Evolutionary conservation across 805 yeast genomes (phyloP), one percentile per base, ranked within the genome.

Genomic region (Saturnispora bothae): DNA sequence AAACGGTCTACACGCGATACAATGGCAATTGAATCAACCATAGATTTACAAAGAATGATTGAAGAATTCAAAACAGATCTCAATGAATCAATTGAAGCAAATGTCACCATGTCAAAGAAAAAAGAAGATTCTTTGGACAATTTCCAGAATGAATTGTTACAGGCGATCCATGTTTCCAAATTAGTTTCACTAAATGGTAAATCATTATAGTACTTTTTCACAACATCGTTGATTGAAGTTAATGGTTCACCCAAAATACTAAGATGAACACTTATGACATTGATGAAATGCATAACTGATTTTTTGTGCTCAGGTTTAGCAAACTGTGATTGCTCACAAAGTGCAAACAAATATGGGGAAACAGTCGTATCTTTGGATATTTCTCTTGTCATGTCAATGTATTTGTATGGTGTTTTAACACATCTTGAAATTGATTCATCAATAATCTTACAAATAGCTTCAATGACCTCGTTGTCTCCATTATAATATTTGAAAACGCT

Each of bases 391-490:
- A 56, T 44, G 52, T 89, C 96, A 38, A 84, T 69, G 48, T 86
- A 89, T 52, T 83, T 85, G 60, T 81, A 92, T 0, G 97, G 96
- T 0, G 85, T 59, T 44, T 73, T 69, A 27, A 79, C 69, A 43
- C 78, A 68, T 44, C 96, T 69, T 1, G 84, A 65, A 22, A 85
- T 66, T 0, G 84, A 63, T 54, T 88, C 92, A 52, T 89, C 95
- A 5, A 89, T 45, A 22, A 84, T 54, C 9, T 61, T 62, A 79
- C 84, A 79, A 3, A 85, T 51, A 28, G 61, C 60, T 1, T 48
- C 50, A 21, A 54, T 46, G 22, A 46, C 43, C 4, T 36, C 31
- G 0, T 45, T 48, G 19, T 43, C 27, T 7, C 47, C 33, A 5
- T 23, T 28, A 5, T 38, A 18, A 18, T 28, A 34, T 8, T 38